A percentile compares a stretch with the other conserved stretches of the same genome.
phyloP scores from a whole-genome alignment of 306 rosid species.

The Dalbergia oliveri region DNA sequence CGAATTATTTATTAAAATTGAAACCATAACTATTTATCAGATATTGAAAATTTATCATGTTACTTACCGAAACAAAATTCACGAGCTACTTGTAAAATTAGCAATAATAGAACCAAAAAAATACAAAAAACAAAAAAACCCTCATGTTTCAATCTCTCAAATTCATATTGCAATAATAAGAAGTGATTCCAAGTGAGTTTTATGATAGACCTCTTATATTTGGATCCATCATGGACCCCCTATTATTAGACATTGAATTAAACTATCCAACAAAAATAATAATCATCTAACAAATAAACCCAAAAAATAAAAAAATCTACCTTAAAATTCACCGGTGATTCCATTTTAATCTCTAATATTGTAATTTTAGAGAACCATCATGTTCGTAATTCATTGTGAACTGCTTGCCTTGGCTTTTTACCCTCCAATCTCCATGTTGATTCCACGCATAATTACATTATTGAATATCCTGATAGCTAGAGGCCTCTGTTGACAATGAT shows the following conservation, averaged over 20 bases:
- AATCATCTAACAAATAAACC: too few species aligned
- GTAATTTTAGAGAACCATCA: background rate
- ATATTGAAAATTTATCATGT: slow-evolving; percentile 1
- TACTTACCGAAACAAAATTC: background rate
- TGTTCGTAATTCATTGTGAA: background rate
- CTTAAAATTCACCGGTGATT: background rate
- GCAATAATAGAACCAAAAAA: background rate
- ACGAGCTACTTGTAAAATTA: background rate
- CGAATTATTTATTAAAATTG: background rate
- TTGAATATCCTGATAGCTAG: background rate
- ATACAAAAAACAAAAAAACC: background rate
- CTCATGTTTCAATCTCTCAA: background rate
- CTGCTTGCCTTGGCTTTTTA: background rate
- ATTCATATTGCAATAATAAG: background rate
- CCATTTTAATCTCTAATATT: background rate
- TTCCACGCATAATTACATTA: background rate
- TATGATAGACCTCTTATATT: too few species aligned
- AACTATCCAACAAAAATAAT: too few species aligned
- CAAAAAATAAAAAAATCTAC: too few species aligned
- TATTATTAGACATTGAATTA: too few species aligned
- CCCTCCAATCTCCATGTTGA: background rate
- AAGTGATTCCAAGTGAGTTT: too few species aligned
- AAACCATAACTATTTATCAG: background rate
- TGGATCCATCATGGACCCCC: too few species aligned
- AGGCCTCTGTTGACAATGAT: background rate